Conservation (phyloP, 805 yeast genomes). For the Dipodascopsis uninucleata region DNA sequence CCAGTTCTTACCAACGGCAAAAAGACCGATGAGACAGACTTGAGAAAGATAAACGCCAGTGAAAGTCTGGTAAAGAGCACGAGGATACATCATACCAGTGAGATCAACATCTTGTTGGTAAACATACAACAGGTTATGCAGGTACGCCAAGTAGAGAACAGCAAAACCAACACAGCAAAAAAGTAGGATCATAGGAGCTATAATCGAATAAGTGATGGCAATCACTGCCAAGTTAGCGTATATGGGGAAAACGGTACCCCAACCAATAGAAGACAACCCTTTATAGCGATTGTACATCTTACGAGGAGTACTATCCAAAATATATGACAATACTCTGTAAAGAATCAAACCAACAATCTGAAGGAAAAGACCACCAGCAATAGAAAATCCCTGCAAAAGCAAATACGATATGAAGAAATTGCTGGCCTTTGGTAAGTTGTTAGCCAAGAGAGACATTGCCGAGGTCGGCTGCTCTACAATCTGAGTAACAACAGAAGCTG, state of each 20-base stretch:
- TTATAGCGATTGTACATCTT: slow-evolving; percentile 79
- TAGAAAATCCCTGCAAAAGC: slow-evolving; percentile 73
- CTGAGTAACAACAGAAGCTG: slow-evolving; percentile 71
- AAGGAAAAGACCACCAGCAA: slow-evolving; percentile 70
- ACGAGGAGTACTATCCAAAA: slow-evolving; percentile 86
- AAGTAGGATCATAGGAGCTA: slow-evolving; percentile 77
- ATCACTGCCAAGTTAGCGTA: slow-evolving; percentile 73
- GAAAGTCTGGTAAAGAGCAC: slow-evolving; percentile 83
- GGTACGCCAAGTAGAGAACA: slow-evolving; percentile 69
- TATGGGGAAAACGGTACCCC: slow-evolving; percentile 80
- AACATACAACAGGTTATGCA: slow-evolving; percentile 74
- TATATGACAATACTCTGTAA: slow-evolving; percentile 62
- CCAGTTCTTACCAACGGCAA: slow-evolving; percentile 90
- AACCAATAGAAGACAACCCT: slow-evolving; percentile 60
- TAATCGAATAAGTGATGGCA: slow-evolving; percentile 68
- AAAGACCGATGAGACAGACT: slow-evolving; percentile 78
- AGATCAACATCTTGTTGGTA: slow-evolving; percentile 64
- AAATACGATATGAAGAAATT: slow-evolving; percentile 85
- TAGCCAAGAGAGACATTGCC: slow-evolving; percentile 73
- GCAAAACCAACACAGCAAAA: slow-evolving; percentile 71
- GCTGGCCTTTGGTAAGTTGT: slow-evolving; percentile 80
- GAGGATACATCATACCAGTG: slow-evolving; percentile 80
- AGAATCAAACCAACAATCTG: slow-evolving; percentile 72
- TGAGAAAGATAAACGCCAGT: slow-evolving; percentile 87
- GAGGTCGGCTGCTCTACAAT: slow-evolving; percentile 60